A percentile compares a stretch with the other conserved stretches of the same genome.
These are phyloP conservation scores for Apiospora sp. DNA, from an alignment of 2,329 filamentous ascomycete species.

Conservation along the genomic window DNA sequence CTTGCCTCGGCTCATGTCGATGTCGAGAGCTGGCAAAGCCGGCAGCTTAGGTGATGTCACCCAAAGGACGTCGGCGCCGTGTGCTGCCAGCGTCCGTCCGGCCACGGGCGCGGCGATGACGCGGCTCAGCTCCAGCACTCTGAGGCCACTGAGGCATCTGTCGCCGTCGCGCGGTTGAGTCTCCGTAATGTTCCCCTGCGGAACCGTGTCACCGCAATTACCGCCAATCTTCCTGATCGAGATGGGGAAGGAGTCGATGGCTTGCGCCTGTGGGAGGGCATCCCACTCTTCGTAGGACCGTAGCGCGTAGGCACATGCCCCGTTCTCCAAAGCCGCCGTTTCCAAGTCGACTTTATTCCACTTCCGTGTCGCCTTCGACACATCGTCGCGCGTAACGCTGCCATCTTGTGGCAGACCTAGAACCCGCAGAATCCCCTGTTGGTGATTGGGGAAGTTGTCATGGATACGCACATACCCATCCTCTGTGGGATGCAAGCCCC, in stretches of 20 bases:
- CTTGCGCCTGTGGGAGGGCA: slow-evolving; percentile 52
- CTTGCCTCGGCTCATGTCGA: slow-evolving; percentile 48
- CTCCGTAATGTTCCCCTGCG: accelerated
- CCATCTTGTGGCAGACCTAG: slow-evolving; percentile 45
- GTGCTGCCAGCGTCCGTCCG: slow-evolving; percentile 47
- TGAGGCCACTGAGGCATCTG: slow-evolving; percentile 44
- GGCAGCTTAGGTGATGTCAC: slow-evolving; percentile 46
- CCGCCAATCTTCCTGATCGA: slow-evolving; percentile 45
- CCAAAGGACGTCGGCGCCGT: slow-evolving; percentile 51
- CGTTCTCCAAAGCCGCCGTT: slow-evolving; percentile 47
- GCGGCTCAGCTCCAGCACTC: slow-evolving; percentile 44
- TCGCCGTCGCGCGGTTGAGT: slow-evolving; percentile 40
- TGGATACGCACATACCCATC: slow-evolving; percentile 65
- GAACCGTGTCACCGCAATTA: slow-evolving; percentile 24
- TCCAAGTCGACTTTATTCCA: slow-evolving; percentile 60
- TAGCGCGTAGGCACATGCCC: slow-evolving; percentile 54
- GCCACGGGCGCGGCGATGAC: slow-evolving; percentile 49
- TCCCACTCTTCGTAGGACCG: slow-evolving; percentile 62
- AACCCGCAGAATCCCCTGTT: slow-evolving; percentile 50
- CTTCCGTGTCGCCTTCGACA: slow-evolving; percentile 45
- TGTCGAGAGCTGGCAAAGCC: slow-evolving; percentile 44
- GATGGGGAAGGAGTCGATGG: slow-evolving; percentile 56
- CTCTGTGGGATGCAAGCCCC: slow-evolving; percentile 57
- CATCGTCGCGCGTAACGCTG: slow-evolving; percentile 46
- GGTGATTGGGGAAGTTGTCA: slow-evolving; percentile 61